A percentile compares a stretch with the other conserved stretches of the same genome.
Evolutionary conservation across 768 basidiomycete genomes (phyloP).

Genomic region (Phaeotremella fagi): DNA sequence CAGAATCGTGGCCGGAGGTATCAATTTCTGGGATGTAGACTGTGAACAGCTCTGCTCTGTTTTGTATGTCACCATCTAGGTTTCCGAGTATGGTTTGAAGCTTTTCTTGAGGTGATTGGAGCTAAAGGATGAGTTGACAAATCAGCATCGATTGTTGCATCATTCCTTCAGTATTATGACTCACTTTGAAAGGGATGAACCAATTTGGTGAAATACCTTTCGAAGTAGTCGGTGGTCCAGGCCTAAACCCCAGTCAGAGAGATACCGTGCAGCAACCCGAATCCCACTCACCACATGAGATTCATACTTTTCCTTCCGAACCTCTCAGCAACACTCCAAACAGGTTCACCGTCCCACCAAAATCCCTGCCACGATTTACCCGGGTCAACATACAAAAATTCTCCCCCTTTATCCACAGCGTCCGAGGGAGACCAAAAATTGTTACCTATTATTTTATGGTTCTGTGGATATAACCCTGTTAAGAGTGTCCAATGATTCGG

Average conservation of each 20-base stretch:
- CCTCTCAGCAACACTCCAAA: slow-evolving; percentile 83
- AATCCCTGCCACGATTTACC: slow-evolving; percentile 61
- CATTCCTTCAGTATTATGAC: slow-evolving; percentile 9
- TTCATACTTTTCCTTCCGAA: slow-evolving; percentile 70
- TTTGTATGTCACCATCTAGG: slow-evolving; percentile 69
- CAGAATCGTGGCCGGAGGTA: slow-evolving; percentile 12
- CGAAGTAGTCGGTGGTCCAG: slow-evolving; percentile 69
- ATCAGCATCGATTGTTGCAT: slow-evolving; percentile 3
- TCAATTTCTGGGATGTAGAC: slow-evolving; percentile 51
- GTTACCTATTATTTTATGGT: slow-evolving; percentile 86
- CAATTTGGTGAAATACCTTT: slow-evolving; percentile 67
- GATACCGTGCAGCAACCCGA: neutral
- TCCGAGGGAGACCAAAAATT: slow-evolving; percentile 78
- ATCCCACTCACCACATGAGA: slow-evolving; percentile 73
- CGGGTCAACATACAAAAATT: slow-evolving; percentile 53
- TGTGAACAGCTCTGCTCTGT: slow-evolving; percentile 71
- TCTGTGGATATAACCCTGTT: slow-evolving; percentile 84
- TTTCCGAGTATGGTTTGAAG: slow-evolving; percentile 71
- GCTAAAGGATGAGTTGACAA: neutral
- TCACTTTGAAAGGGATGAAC: slow-evolving; percentile 71
- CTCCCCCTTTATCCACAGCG: slow-evolving; percentile 54
- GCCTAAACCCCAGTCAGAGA: slow-evolving; percentile 53
- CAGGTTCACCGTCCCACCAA: slow-evolving; percentile 93
- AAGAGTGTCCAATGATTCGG: slow-evolving; percentile 92
- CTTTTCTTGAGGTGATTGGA: slow-evolving; percentile 63